phyloP scores from a whole-genome alignment of 345 rosid genomes.

The Lumnitzera racemosa region DNA sequence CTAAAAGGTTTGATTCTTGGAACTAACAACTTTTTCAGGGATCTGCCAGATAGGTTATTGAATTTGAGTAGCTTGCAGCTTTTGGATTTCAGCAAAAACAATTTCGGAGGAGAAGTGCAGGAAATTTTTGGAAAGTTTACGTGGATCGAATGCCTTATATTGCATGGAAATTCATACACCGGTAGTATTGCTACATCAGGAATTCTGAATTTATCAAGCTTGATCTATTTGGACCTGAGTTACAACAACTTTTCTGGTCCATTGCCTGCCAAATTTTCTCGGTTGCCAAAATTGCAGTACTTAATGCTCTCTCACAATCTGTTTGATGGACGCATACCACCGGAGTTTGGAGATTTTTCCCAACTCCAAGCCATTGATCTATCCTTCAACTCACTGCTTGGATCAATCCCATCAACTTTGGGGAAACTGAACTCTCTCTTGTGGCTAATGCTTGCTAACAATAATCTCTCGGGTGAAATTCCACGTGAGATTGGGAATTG shows the following conservation, averaged over 20 bases:
- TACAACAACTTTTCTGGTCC: slow-evolving; percentile 60
- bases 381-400: slow-evolving; percentile 62
- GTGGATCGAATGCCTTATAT: slow-evolving; percentile 45
- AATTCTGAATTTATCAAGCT: slow-evolving; percentile 44
- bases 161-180: slow-evolving; percentile 51
- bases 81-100: slow-evolving; percentile 68
- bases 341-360: slow-evolving; percentile 53
- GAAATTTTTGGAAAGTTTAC: slow-evolving; percentile 61
- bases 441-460: slow-evolving; percentile 97
- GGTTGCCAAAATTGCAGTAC: slow-evolving; percentile 49
- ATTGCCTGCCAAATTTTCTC: slow-evolving; percentile 53
- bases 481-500: slow-evolving; percentile 74
- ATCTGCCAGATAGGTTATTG: slow-evolving; percentile 59
- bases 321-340: slow-evolving; percentile 61
- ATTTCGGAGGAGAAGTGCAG: slow-evolving; percentile 61
- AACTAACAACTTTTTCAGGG: slow-evolving; percentile 43
- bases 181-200: slow-evolving; percentile 68
- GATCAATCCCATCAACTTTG: slow-evolving; percentile 54
- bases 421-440: slow-evolving; percentile 66
- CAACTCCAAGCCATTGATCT: slow-evolving; percentile 77
- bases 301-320: slow-evolving; percentile 57
- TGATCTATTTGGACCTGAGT: slow-evolving; percentile 69
- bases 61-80: slow-evolving; percentile 43
- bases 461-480: slow-evolving; percentile 53
- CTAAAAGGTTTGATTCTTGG: slow-evolving; percentile 67